Percentiles rank a stretch among this genome's conserved stretches.
phyloP scores from a whole-genome alignment of 2,329 filamentous ascomycete genomes.

The Aspergillus ustus region DNA sequence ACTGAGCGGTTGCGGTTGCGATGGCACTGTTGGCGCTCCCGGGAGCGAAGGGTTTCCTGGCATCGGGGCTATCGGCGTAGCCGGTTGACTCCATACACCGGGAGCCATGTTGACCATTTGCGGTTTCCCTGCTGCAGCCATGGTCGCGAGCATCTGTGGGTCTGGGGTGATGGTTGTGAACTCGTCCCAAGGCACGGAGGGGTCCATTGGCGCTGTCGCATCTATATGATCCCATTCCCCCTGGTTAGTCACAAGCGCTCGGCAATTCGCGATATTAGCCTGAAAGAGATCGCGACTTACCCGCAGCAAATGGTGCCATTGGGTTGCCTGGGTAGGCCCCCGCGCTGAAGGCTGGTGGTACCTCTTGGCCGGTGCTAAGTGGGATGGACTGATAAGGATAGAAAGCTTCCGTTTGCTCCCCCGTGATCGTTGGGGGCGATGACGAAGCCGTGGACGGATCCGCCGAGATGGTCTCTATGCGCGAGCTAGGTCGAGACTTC shows the following conservation, averaged over 20 bases:
- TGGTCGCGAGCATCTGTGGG: constrained; percentile 40
- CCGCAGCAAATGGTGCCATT: constrained; percentile 42
- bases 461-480: constrained; percentile 49
- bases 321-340: constrained; percentile 36
- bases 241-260: constrained; percentile 14
- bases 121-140: constrained; percentile 33
- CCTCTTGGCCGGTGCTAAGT: constrained; percentile 40
- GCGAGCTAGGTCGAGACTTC: constrained; percentile 50
- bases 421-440: constrained; percentile 43
- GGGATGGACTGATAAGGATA: constrained; percentile 43
- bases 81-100: constrained; percentile 37
- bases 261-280: not conserved
- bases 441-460: constrained; percentile 56
- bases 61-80: constrained; percentile 33
- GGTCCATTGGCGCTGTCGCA: constrained; percentile 37
- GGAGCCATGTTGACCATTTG: constrained; percentile 41
- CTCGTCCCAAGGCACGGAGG: constrained; percentile 44
- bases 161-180: constrained; percentile 41
- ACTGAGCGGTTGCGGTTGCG: constrained; percentile 37
- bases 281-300: constrained; percentile 31
- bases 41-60: constrained; percentile 35
- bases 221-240: constrained; percentile 28
- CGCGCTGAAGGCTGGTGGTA: constrained; percentile 37
- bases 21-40: constrained; percentile 36
- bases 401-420: constrained; percentile 42